These are phyloP conservation scores for Aspergillus wentii DNA, from an alignment of 495 filamentous ascomycete genomes.

Conservation along the genomic window DNA sequence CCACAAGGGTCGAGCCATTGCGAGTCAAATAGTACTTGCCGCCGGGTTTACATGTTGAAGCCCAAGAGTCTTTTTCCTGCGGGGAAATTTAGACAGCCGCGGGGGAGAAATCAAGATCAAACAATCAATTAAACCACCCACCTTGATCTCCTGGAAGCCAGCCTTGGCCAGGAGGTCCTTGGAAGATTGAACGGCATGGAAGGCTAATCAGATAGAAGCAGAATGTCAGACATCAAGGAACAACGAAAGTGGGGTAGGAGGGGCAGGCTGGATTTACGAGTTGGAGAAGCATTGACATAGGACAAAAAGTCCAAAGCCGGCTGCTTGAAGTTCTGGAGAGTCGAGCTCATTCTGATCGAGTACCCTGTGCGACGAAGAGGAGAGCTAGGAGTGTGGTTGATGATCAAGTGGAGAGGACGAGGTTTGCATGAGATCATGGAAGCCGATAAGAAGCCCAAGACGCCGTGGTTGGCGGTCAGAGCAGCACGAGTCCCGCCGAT, in stretches of 20 bases:
- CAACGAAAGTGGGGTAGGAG: neutral
- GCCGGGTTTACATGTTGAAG: slow-evolving; percentile 70
- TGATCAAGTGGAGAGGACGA: slow-evolving; percentile 5
- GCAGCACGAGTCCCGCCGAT: neutral
- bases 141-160: slow-evolving; percentile 80
- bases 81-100: slow-evolving; percentile 4
- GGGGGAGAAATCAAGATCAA: neutral
- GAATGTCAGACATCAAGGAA: slow-evolving; percentile 21
- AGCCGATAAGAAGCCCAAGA: too few species aligned
- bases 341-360: slow-evolving; percentile 48
- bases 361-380: too few species aligned
- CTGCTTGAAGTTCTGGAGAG: slow-evolving; percentile 43
- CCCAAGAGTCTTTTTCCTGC: slow-evolving; percentile 86
- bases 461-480: slow-evolving; percentile 17
- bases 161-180: slow-evolving; percentile 70
- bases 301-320: slow-evolving; percentile 79
- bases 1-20: slow-evolving; percentile 89
- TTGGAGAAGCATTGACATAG: slow-evolving; percentile 93
- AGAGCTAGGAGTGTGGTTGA: too few species aligned
- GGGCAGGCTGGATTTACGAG: slow-evolving; percentile 52
- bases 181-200: slow-evolving; percentile 83
- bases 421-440: slow-evolving; percentile 9
- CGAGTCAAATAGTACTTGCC: slow-evolving; percentile 96
- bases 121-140: slow-evolving; percentile 17
- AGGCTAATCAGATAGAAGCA: slow-evolving; percentile 63